A percentile compares a stretch with the other conserved stretches of the same genome.
These are phyloP conservation scores for Kockiozyma suomiensis DNA, from an alignment of 805 yeast species.

Conservation along the genomic window DNA sequence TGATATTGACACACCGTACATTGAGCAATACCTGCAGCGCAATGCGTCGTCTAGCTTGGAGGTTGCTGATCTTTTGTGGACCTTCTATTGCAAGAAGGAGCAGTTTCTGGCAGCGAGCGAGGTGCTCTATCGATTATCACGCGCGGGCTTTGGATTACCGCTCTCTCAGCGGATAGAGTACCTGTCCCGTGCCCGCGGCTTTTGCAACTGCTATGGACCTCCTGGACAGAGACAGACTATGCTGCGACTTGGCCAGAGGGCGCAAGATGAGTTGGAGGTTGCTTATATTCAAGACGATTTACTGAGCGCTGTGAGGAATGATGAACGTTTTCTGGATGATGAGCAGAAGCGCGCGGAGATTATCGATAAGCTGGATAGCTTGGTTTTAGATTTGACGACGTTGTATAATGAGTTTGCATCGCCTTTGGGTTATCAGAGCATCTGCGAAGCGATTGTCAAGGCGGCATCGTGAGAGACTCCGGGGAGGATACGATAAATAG, in stretches of 20 bases:
- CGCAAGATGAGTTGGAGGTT: constrained; percentile 81
- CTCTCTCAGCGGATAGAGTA: constrained; percentile 80
- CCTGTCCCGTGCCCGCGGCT: constrained; percentile 88
- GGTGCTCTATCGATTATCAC: constrained; percentile 70
- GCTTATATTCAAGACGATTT: constrained; percentile 82
- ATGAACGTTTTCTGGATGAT: constrained; percentile 45
- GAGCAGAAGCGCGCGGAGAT: constrained; percentile 53
- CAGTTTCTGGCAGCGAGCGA: constrained; percentile 82
- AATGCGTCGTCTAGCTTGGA: constrained; percentile 57
- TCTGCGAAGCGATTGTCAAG: constrained; percentile 76
- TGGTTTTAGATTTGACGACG: constrained; percentile 71
- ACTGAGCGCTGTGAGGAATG: constrained; percentile 45
- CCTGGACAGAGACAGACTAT: constrained; percentile 76
- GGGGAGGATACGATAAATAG: too few relatives aligned
- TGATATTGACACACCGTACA: constrained; percentile 78
- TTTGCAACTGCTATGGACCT: constrained; percentile 81
- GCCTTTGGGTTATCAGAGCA: constrained; percentile 82
- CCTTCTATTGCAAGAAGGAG: constrained; percentile 80
- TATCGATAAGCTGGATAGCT: constrained; percentile 57
- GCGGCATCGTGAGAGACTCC: constrained; percentile 68
- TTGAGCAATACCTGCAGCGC: constrained; percentile 69
- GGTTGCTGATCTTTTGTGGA: constrained; percentile 84
- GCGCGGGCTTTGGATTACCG: constrained; percentile 61
- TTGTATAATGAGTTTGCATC: constrained; percentile 84
- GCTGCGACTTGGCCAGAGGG: constrained; percentile 65